Evolutionary conservation across 495 filamentous ascomycete genomes (phyloP), one percentile per base, ranked within the genome.

Genomic region (Collariella sp.): DNA sequence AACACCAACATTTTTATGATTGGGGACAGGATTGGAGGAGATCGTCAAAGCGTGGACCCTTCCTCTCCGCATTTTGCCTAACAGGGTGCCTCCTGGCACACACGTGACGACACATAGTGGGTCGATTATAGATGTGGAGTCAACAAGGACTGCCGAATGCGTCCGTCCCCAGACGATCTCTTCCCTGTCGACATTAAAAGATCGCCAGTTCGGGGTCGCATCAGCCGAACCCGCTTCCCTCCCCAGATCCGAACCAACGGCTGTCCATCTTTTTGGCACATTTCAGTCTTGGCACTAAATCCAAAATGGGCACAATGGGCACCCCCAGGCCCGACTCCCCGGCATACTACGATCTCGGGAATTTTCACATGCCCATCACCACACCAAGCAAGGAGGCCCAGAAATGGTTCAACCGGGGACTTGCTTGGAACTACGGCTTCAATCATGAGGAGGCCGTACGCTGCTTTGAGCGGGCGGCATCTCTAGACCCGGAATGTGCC

Each of bases 391-490:
- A 55, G 3, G 68, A 72, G 24, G 72, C 77, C 3, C 74, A 82
- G 50, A 65, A 58, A n/a, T 86, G 82, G 82, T 83, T 82, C 55
- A 72, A 78, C 56, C 75, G 80, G 1, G 82, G 80, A 9, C 69
- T 86, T 0, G 73, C 82, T 39, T 86, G 83, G 83, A 72, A 66
- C 26, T 86, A 80, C 56, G 78, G 65, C 23, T 86, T 86, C 70
- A 84, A 86, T 63, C 82, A 84, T 54, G 79, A 82, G 47, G 82
- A 84, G 58, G 71, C 80, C 2, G 71, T 62, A 9, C 67, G 62
- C 44, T 86, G 83, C 65, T 86, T 85, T 55, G 72, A 81, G 51
- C 71, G 75, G 5, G 80, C 80, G 15, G 77, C 81, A 39, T 58
- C 68, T 0, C 38, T 67, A 35, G 83, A 88, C 57, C 61, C 69